These are phyloP conservation scores for Fomes fomentarius DNA, from an alignment of 1,284 basidiomycete species.

Conservation along the genomic window DNA sequence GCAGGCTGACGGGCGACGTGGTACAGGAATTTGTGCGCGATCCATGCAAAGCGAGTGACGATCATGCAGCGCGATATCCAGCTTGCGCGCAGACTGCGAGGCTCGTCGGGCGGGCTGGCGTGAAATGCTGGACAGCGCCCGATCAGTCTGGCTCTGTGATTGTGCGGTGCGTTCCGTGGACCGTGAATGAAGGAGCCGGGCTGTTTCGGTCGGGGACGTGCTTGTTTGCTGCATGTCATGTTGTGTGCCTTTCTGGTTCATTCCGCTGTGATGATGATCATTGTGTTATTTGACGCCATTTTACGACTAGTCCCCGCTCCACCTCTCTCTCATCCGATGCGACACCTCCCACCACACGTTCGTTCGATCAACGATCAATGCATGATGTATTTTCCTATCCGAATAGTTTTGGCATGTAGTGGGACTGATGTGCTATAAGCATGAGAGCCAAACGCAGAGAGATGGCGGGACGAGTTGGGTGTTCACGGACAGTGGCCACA, in stretches of 20 bases:
- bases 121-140: too few relatives aligned
- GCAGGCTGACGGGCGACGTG: constrained; percentile 3
- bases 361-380: too few relatives aligned
- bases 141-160: too few relatives aligned
- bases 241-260: constrained; percentile 1
- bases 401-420: constrained; percentile 3
- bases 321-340: constrained; percentile 15
- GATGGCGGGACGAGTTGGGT: too few relatives aligned
- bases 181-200: neutral
- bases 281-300: constrained; percentile 3
- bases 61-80: constrained; percentile 98
- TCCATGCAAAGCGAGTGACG: constrained; percentile 98
- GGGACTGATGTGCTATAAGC: constrained; percentile 9
- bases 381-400: constrained; percentile 1
- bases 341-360: constrained; percentile 11
- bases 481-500: neutral
- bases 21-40: constrained; percentile 87
- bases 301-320: too few relatives aligned
- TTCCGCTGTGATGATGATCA: constrained; percentile 3
- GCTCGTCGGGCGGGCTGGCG: constrained; percentile 64
- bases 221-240: constrained; percentile 3
- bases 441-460: neutral
- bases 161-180: neutral
- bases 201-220: neutral
- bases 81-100: constrained; percentile 92